A percentile compares a stretch with the other conserved stretches of the same genome.
Evolutionary conservation across 2,329 filamentous ascomycete genomes (phyloP).

Genomic region (Scolecobasidium constrictum): DNA sequence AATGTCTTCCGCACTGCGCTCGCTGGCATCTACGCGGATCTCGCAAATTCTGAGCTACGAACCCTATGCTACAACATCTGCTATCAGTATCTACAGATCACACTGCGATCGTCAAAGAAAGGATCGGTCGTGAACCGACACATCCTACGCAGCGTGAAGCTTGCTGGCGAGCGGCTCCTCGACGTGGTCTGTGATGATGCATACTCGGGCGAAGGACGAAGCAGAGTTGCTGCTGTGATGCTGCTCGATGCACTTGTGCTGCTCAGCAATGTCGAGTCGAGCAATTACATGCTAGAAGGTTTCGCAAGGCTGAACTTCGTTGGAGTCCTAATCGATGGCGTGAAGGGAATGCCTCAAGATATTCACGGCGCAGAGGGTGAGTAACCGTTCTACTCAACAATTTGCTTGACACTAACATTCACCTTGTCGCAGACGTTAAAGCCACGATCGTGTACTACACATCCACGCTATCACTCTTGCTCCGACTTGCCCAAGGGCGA

Average conservation of each 20-base stretch:
- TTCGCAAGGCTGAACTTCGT: constrained; percentile 85
- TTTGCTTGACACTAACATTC: constrained; percentile 3
- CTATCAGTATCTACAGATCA: constrained; percentile 67
- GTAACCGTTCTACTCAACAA: neutral
- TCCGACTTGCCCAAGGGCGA: constrained; percentile 74
- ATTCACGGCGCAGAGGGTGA: constrained; percentile 25
- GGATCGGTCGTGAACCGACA: constrained; percentile 32
- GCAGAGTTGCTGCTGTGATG: constrained; percentile 75
- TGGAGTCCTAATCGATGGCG: constrained; percentile 77
- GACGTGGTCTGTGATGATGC: constrained; percentile 89
- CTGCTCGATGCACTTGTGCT: constrained; percentile 70
- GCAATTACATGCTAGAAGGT: constrained; percentile 63
- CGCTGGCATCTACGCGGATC: constrained; percentile 64
- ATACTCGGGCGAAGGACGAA: constrained; percentile 69
- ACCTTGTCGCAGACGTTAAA: constrained; percentile 34
- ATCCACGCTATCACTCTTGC: constrained; percentile 69
- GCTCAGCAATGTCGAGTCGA: constrained; percentile 60
- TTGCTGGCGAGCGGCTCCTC: constrained; percentile 70
- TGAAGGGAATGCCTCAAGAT: constrained; percentile 67
- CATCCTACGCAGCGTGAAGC: constrained; percentile 59
- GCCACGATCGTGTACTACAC: constrained; percentile 52
- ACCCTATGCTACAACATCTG: constrained; percentile 86
- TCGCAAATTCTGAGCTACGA: constrained; percentile 60
- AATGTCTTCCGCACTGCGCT: constrained; percentile 85
- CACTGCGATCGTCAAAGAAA: constrained; percentile 12